phyloP scores from a whole-genome alignment of 345 rosid genomes.

The Chamaenerion angustifolium region DNA sequence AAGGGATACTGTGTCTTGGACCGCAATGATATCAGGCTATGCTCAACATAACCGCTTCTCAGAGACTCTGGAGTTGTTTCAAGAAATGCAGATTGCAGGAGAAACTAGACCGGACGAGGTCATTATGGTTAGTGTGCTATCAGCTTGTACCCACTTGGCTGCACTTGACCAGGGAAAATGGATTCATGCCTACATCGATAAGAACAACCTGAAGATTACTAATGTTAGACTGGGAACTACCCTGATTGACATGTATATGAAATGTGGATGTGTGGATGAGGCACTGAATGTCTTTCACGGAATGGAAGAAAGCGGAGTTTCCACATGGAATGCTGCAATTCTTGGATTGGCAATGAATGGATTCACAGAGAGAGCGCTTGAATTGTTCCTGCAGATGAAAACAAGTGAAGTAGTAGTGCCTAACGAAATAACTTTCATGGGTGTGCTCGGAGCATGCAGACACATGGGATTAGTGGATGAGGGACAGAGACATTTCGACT shows the following conservation, averaged over 20 bases:
- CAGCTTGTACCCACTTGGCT: conserved; percentile 45
- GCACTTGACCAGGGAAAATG: conserved; percentile 42
- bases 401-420: conserved; percentile 20
- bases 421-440: conserved; percentile 39
- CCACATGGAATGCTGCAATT: conserved; percentile 50
- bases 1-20: conserved; percentile 44
- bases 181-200: conserved; percentile 39
- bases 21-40: conserved; percentile 41
- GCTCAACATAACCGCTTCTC: conserved; percentile 26
- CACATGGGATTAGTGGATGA: conserved; percentile 53
- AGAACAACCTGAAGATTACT: conserved; percentile 25
- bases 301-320: conserved; percentile 33
- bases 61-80: conserved; percentile 32
- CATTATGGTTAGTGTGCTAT: conserved; percentile 32
- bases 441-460: conserved; percentile 46
- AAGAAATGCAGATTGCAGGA: conserved; percentile 30
- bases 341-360: conserved; percentile 51
- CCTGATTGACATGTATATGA: conserved; percentile 46
- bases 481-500: conserved; percentile 26
- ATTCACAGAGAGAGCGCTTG: conserved; percentile 26
- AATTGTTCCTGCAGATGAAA: conserved; percentile 34
- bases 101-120: conserved; percentile 26
- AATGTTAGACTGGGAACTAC: conserved; percentile 42
- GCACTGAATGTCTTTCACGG: conserved; percentile 31
- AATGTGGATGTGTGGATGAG: conserved; percentile 37